A percentile compares a stretch with the other conserved stretches of the same genome.
phyloP scores from a whole-genome alignment of 148 eudicot species.

The Cornus kousa region DNA sequence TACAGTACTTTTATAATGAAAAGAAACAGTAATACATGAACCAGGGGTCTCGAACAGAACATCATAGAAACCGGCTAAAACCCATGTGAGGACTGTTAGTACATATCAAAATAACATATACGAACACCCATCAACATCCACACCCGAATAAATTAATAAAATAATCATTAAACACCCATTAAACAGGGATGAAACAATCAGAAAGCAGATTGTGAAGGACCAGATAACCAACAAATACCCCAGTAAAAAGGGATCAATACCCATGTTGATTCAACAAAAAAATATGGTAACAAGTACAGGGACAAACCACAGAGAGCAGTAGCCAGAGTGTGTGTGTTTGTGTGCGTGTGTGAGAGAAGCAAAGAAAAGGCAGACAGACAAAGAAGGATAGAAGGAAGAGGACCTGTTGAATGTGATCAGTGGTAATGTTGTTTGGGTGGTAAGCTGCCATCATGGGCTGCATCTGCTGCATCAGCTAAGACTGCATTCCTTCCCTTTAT shows the following conservation, averaged over 20 bases:
- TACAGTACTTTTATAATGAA: no score
- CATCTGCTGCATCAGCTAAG: slow-evolving; percentile 99
- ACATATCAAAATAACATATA: not conserved
- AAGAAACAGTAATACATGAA: no score
- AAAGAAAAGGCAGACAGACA: not conserved
- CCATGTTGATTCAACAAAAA: not conserved
- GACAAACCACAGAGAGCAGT: not conserved
- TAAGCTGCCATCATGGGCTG: slow-evolving; percentile 98
- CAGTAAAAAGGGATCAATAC: not conserved
- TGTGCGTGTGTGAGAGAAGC: not conserved
- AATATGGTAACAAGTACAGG: not conserved
- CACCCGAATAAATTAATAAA: not conserved
- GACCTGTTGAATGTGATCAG: slow-evolving; percentile 98
- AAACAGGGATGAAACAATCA: no score
- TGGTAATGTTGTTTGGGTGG: slow-evolving; percentile 87
- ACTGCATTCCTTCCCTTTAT: slow-evolving; percentile 49
- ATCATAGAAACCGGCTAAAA: no score
- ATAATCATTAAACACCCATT: not conserved
- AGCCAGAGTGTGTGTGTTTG: not conserved
- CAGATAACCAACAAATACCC: not conserved
- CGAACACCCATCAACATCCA: not conserved
- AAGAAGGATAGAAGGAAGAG: not conserved
- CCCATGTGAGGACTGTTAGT: no score
- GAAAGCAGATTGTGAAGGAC: not conserved
- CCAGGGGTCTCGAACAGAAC: no score